Percentiles rank a stretch among this genome's conserved stretches.
Conservation (phyloP, 2,329 filamentous ascomycete genomes). For the Sarocladium oryzae region DNA sequence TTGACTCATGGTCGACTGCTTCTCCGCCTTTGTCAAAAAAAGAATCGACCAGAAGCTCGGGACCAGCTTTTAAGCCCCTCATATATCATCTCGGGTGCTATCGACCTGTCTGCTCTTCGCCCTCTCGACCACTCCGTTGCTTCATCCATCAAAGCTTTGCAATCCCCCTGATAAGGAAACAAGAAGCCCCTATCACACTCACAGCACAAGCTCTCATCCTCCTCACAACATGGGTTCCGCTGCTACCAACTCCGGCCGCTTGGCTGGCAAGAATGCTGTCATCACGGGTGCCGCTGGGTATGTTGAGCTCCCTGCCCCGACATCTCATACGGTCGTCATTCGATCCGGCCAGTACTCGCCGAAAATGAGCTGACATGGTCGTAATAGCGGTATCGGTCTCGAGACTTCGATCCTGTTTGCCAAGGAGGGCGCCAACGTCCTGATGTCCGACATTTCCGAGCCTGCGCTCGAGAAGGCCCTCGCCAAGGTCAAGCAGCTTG, state of each 20-base stretch:
- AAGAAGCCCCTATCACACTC: neutral
- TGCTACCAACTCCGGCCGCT: slow-evolving; percentile 36
- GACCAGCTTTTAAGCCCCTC: neutral
- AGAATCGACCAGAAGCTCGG: slow-evolving; percentile 7
- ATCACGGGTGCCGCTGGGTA: slow-evolving; percentile 85
- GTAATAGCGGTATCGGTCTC: slow-evolving; percentile 70
- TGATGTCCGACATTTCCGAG: slow-evolving; percentile 79
- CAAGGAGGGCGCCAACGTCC: slow-evolving; percentile 76
- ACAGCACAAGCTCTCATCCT: neutral
- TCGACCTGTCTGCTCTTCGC: neutral
- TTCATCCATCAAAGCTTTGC: neutral
- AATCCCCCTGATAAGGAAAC: neutral
- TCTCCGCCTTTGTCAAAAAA: neutral
- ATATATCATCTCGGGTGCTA: neutral
- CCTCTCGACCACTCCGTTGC: neutral
- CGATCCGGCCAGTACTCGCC: neutral
- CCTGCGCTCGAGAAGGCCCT: slow-evolving; percentile 71
- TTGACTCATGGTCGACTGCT: slow-evolving; percentile 5
- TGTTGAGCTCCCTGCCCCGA: slow-evolving; percentile 24
- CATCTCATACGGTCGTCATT: too few species aligned
- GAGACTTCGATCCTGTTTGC: slow-evolving; percentile 88
- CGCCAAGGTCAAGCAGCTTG: slow-evolving; percentile 67
- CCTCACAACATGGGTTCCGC: slow-evolving; percentile 20
- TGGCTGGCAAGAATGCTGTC: slow-evolving; percentile 58
- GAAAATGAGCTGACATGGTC: neutral